A percentile compares a stretch with the other conserved stretches of the same genome.
phyloP scores from a whole-genome alignment of 352 stramenopile genomes.

The Phytopythium montanum region DNA sequence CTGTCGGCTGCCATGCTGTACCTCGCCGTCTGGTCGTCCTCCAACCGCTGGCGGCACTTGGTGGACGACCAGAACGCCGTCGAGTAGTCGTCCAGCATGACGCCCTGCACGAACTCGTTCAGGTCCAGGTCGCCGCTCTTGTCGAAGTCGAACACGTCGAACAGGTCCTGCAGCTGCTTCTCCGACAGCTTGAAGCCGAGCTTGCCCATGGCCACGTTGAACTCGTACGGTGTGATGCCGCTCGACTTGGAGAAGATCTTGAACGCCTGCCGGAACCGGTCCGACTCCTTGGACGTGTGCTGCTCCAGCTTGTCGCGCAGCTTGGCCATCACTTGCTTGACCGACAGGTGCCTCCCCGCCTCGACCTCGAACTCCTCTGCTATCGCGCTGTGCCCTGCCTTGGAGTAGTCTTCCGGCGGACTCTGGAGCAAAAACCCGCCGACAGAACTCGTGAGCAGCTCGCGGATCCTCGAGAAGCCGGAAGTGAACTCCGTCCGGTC shows the following conservation, averaged over 20 bases:
- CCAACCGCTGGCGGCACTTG: conserved; percentile 50
- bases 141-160: conserved; percentile 74
- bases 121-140: conserved; percentile 72
- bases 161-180: conserved; percentile 52
- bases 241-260: conserved; percentile 65
- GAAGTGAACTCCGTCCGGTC: conserved; percentile 65
- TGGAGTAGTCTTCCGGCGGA: background rate
- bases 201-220: conserved; percentile 47
- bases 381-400: background rate
- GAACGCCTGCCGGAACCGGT: conserved; percentile 72
- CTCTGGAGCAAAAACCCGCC: background rate
- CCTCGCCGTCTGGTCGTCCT: conserved; percentile 36
- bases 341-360: conserved; percentile 38
- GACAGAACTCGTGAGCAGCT: conserved; percentile 2
- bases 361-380: conserved; percentile 11
- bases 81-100: conserved; percentile 69
- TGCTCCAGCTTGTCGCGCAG: conserved; percentile 65
- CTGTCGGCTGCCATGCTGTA: conserved; percentile 71
- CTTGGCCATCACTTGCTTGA: conserved; percentile 50
- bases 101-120: conserved; percentile 78
- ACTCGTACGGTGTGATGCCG: conserved; percentile 50
- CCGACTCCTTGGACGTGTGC: conserved; percentile 60
- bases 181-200: conserved; percentile 52
- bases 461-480: conserved; percentile 3
- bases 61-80: conserved; percentile 49